A percentile compares a stretch with the other conserved stretches of the same genome.
Evolutionary conservation across 495 filamentous ascomycete genomes (phyloP).

Genomic region (Penicillium daleae): DNA sequence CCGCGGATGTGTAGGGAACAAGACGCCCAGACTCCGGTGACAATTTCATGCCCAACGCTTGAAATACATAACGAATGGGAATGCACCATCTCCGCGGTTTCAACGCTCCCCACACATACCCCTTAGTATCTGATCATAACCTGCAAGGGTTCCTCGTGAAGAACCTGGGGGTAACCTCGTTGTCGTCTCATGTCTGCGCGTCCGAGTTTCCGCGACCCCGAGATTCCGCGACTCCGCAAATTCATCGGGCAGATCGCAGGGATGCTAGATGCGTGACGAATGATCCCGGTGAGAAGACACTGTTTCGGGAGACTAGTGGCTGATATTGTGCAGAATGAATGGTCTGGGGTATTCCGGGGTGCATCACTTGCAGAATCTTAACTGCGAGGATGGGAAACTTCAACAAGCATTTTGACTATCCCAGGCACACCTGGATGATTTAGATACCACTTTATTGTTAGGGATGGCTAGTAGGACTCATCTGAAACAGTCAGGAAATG

Average conservation of each 20-base stretch:
- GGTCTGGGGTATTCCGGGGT: background rate
- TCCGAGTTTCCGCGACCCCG: background rate
- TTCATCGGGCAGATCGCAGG: background rate
- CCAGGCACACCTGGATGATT: background rate
- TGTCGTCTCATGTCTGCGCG: background rate
- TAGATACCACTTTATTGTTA: background rate
- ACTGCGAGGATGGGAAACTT: background rate
- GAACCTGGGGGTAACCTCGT: background rate
- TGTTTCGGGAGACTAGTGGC: background rate
- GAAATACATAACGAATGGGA: background rate
- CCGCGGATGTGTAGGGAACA: background rate
- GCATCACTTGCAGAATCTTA: background rate
- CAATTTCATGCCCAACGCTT: background rate
- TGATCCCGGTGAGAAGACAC: background rate
- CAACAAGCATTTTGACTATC: background rate
- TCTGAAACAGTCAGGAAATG: background rate
- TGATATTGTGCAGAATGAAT: background rate
- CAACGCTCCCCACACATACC: background rate
- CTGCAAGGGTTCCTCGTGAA: background rate
- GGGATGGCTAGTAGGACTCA: background rate
- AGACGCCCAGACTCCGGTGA: background rate
- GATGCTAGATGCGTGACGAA: too few species aligned
- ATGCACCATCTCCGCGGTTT: background rate
- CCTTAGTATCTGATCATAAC: background rate
- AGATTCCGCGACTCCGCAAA: background rate